These are phyloP conservation scores for Irpex sp. DNA, from an alignment of 1,284 basidiomycete genomes.

Conservation along the genomic window DNA sequence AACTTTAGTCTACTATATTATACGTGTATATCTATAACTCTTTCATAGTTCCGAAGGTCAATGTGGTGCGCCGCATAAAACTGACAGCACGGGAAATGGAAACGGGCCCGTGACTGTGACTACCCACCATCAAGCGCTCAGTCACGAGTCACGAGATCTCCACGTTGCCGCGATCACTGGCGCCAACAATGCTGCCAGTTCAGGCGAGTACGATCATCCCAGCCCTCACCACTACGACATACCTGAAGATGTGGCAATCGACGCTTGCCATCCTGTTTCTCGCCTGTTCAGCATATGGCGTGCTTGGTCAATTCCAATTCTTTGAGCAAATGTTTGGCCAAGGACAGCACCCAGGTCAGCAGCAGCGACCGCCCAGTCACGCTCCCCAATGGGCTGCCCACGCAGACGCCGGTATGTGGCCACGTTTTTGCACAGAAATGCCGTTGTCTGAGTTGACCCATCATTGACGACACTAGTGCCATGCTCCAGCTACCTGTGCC, in stretches of 20 bases:
- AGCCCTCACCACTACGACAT: neutral
- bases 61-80: too few species aligned
- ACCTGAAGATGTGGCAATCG: neutral
- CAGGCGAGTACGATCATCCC: neutral
- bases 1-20: too few species aligned
- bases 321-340: slow-evolving; percentile 60
- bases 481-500: slow-evolving; percentile 37
- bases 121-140: neutral
- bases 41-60: too few species aligned
- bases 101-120: too few species aligned
- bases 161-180: neutral
- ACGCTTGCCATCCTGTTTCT: slow-evolving; percentile 6
- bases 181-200: neutral
- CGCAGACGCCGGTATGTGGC: slow-evolving; percentile 37
- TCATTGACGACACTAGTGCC: slow-evolving; percentile 23
- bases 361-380: slow-evolving; percentile 32
- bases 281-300: slow-evolving; percentile 21
- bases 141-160: neutral
- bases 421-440: neutral
- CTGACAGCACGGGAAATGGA: too few species aligned
- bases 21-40: too few species aligned
- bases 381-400: slow-evolving; percentile 53
- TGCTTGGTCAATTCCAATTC: slow-evolving; percentile 55
- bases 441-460: neutral
- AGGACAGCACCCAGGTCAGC: slow-evolving; percentile 46